A percentile compares a stretch with the other conserved stretches of the same genome.
Evolutionary conservation across 139 green algal genomes (phyloP).

Genomic region (Trebouxia sp.): DNA sequence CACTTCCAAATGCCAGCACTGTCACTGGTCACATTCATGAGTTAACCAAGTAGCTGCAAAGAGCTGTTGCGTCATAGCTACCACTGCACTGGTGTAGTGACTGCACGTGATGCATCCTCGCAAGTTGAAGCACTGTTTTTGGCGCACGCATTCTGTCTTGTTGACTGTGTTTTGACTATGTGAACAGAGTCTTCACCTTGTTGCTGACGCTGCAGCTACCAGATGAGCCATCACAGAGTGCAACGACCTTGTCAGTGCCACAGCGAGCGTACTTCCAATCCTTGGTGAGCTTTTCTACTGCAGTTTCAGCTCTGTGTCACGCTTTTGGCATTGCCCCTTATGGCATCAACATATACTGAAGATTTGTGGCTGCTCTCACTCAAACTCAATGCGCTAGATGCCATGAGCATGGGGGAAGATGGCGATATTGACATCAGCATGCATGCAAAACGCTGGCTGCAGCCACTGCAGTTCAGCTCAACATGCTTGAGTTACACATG

Average conservation of each 20-base stretch:
- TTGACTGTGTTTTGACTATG: background rate
- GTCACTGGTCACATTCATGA: background rate
- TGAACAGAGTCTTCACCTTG: background rate
- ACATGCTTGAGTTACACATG: too few species aligned
- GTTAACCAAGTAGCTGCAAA: background rate
- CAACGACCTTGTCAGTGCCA: background rate
- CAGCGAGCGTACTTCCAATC: slow-evolving; percentile 19
- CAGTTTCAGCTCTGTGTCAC: background rate
- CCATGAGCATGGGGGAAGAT: background rate
- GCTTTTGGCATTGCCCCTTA: background rate
- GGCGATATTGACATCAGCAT: background rate
- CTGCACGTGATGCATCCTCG: too few species aligned
- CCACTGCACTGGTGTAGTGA: too few species aligned
- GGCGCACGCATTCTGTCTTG: background rate
- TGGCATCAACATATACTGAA: background rate
- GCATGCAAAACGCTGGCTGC: too few species aligned
- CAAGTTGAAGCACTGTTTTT: too few species aligned
- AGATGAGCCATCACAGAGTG: background rate
- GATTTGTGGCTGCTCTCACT: background rate
- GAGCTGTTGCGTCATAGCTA: too few species aligned
- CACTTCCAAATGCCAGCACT: too few species aligned
- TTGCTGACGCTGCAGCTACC: background rate
- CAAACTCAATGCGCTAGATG: background rate
- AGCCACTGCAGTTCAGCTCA: too few species aligned
- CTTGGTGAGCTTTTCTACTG: background rate